Base-by-base conservation (phyloP, 2,329 filamentous ascomycete genomes). In the Biscogniauxia marginata region DNA sequence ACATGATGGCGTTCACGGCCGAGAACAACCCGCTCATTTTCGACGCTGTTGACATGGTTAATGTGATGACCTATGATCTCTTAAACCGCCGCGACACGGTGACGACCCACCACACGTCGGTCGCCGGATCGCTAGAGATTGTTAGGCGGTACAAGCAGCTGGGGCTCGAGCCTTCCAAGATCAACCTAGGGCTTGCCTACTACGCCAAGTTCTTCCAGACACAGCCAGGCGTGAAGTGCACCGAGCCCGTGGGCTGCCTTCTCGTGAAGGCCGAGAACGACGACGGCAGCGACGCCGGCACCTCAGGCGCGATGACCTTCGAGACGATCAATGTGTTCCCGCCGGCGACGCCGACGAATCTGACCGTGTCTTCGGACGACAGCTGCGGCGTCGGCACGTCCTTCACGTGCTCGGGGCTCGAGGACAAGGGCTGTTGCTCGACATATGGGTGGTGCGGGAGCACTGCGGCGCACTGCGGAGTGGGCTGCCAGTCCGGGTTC, bases 51-150 rank as follows among this genome's bases (percentile, higher is more conserved):
- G 85, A 90, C 65, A 87, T 86, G 65, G 76, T 90, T 70, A 90
- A 90, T 63, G 74, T 86, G 46, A 82, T 90, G 88, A 79, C 82
- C 1, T 90, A 90, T 69, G 87, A 90, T 65, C 72, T 90, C 54
- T 84, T 88, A 78, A 89, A 88, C 72, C 82, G 87, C 30, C 83
- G 87, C 39, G 83, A 89, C 72, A 83, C 70, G 45, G 66, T 75
- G 5, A 88, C 86, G 3, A 77, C 74, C 46, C 87, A 90, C 68
- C 86, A 89, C 66, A 84, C 80, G 23, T 83, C 84, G 22, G 74
- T 89, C 3, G 63, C 71, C 7, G 78, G 74, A 4, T 84, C 85
- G 1, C 67, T 77, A 7, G 74, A 77, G 3, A 74, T 81, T 6
- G 70, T 89, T 43, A 70, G 84, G 48, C 78, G 78, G 34, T 91